These are phyloP conservation scores for Podospora pseudocomata DNA, from an alignment of 495 filamentous ascomycete genomes.

Conservation along the genomic window DNA sequence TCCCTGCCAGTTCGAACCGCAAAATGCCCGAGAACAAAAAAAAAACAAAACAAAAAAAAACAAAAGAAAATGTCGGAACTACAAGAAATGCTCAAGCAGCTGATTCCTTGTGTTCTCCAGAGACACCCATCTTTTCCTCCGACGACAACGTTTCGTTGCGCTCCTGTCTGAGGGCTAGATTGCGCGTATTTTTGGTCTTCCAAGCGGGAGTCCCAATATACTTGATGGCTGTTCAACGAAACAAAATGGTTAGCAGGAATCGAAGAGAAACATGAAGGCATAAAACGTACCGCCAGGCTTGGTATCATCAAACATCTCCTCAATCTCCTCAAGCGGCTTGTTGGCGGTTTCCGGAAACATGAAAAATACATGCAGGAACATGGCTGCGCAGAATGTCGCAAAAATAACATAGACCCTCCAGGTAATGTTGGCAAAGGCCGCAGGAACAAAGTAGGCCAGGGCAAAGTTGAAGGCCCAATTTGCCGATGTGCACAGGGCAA, in stretches of 20 bases:
- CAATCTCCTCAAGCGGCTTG: conserved; percentile 75
- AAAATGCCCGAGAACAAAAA: background rate
- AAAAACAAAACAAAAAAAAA: background rate
- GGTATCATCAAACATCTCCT: conserved; percentile 60
- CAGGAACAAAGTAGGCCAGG: conserved; percentile 72
- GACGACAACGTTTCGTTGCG: conserved; percentile 30
- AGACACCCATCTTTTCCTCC: conserved; percentile 31
- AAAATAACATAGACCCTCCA: conserved; percentile 76
- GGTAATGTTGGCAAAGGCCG: conserved; percentile 66
- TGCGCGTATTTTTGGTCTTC: conserved; percentile 54
- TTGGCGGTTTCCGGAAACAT: conserved; percentile 80
- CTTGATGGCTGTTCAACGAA: conserved; percentile 47
- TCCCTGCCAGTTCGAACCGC: background rate
- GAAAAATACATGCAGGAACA: conserved; percentile 74
- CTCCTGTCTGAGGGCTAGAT: conserved; percentile 30
- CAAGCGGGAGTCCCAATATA: conserved; percentile 66
- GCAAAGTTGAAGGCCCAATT: conserved; percentile 85
- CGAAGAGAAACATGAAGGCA: background rate
- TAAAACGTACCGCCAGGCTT: conserved; percentile 25
- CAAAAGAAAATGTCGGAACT: no score
- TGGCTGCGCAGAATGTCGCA: conserved; percentile 68
- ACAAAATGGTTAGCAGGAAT: background rate
- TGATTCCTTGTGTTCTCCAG: background rate
- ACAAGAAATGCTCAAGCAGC: background rate
- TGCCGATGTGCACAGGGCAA: conserved; percentile 66